Evolutionary conservation across 257 asterid species (phyloP).

Genomic region (Gardenia jasminoides): DNA sequence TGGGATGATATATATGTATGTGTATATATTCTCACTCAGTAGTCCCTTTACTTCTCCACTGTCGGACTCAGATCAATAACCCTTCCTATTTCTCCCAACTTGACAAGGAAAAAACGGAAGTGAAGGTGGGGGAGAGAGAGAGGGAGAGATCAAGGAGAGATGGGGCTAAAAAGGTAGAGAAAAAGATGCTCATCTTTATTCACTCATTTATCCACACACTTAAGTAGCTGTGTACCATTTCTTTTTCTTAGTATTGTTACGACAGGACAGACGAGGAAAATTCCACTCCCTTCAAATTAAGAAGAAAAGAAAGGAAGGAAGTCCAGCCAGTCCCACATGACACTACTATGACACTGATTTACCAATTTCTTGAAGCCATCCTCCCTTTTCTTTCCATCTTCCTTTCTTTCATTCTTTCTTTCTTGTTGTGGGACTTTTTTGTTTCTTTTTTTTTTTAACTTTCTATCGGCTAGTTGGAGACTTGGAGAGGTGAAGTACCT

Average conservation of each 20-base stretch:
- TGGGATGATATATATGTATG: not conserved
- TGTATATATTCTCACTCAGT: not conserved
- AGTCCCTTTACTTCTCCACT: conserved; percentile 16
- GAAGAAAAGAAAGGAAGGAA: not conserved
- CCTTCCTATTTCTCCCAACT: conserved; percentile 28
- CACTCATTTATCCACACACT: conserved; percentile 52
- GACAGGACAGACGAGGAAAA: not conserved
- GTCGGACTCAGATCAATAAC: conserved; percentile 25
- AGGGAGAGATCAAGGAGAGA: conserved; percentile 26
- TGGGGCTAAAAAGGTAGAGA: conserved; percentile 49
- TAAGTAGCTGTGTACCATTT: conserved; percentile 6
- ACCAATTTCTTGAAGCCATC: not conserved
- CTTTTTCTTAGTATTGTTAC: not conserved
- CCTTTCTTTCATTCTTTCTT: not conserved
- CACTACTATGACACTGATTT: conserved; percentile 1
- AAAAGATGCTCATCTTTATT: conserved; percentile 54
- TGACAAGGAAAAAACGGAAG: conserved; percentile 32
- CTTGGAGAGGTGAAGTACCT: conserved; percentile 27
- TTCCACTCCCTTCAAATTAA: not conserved
- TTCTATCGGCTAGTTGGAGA: not conserved
- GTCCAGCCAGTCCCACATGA: not conserved
- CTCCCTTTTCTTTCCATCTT: not conserved
- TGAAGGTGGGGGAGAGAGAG: not conserved
- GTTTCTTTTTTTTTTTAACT: not conserved
- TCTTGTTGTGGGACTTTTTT: conserved; percentile 1